These are phyloP conservation scores for Coniophora puteana DNA, from an alignment of 1,284 basidiomycete genomes.

Conservation along the genomic window DNA sequence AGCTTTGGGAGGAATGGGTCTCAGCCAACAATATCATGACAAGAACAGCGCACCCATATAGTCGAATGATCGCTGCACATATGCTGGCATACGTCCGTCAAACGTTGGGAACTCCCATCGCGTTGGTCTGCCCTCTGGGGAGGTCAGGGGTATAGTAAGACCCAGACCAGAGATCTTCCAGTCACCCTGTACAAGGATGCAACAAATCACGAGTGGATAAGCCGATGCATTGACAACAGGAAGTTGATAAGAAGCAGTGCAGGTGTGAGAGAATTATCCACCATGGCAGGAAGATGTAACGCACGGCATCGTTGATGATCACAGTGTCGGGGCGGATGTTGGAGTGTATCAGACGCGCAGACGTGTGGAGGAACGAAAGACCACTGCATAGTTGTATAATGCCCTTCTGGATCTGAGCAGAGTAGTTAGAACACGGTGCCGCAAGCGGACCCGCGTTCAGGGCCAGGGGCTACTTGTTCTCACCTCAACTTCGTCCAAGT, in stretches of 20 bases:
- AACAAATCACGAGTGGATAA: conserved; percentile 1
- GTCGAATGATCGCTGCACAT: conserved; percentile 91
- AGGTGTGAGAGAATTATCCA: background rate
- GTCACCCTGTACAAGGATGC: conserved; percentile 68
- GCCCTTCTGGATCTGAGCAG: conserved; percentile 90
- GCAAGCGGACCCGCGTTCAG: no score
- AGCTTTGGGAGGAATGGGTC: conserved; percentile 44
- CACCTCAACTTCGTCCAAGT: conserved; percentile 90
- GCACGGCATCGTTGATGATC: conserved; percentile 82
- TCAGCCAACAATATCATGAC: background rate
- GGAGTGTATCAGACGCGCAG: conserved; percentile 88
- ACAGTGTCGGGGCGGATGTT: conserved; percentile 87
- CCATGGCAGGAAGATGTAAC: conserved; percentile 30
- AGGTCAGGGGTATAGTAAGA: conserved; percentile 76
- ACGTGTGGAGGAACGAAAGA: conserved; percentile 88
- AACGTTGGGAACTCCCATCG: conserved; percentile 89
- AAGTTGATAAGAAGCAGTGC: background rate
- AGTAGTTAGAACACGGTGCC: no score
- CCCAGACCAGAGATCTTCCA: conserved; percentile 97
- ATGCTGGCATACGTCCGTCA: conserved; percentile 76
- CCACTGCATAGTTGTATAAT: conserved; percentile 93
- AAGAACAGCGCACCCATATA: conserved; percentile 67
- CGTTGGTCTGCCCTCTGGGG: conserved; percentile 69
- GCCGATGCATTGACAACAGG: background rate
- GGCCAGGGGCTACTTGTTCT: no score